Percentiles rank a stretch among this genome's conserved stretches.
Conservation (phyloP, 2,329 filamentous ascomycete species). For the Epichloe typhina region DNA sequence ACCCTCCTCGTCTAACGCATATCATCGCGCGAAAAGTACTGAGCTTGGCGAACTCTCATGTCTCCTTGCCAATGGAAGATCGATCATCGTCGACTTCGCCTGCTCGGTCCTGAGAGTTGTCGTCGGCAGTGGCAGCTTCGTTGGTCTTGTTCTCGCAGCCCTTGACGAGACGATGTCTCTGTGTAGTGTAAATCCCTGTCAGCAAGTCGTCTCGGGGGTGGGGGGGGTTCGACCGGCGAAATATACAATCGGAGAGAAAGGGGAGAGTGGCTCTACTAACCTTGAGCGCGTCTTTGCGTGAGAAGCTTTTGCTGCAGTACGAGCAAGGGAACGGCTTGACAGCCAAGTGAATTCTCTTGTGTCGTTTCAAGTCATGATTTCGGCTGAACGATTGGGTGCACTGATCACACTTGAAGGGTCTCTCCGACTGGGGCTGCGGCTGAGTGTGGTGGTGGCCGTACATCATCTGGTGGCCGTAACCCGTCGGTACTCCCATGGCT, state of each 20-base stretch:
- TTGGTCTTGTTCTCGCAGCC: slow-evolving; percentile 35
- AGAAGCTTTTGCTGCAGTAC: slow-evolving; percentile 93
- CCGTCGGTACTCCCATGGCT: slow-evolving; percentile 36
- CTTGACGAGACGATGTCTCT: slow-evolving; percentile 53
- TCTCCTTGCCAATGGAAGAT: slow-evolving; percentile 4
- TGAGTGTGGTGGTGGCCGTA: slow-evolving; percentile 42
- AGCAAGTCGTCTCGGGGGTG: not conserved
- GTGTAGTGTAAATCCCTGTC: slow-evolving; percentile 2
- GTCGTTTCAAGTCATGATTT: slow-evolving; percentile 90
- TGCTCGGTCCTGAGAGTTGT: slow-evolving; percentile 5
- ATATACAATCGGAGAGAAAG: not conserved
- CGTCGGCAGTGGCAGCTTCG: slow-evolving; percentile 13
- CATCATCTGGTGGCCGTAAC: slow-evolving; percentile 48
- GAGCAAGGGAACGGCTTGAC: slow-evolving; percentile 92
- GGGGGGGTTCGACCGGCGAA: no score
- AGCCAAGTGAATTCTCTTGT: slow-evolving; percentile 87
- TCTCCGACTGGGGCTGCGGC: slow-evolving; percentile 47
- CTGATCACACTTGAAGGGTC: slow-evolving; percentile 88
- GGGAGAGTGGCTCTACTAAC: slow-evolving; percentile 34
- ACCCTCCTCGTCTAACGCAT: not conserved
- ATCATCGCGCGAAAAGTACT: not conserved
- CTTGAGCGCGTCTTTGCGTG: slow-evolving; percentile 91
- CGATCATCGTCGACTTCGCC: slow-evolving; percentile 7
- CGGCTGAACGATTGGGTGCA: slow-evolving; percentile 91
- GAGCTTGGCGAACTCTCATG: not conserved